Evolutionary conservation across 352 stramenopile genomes (phyloP).

Genomic region (Globisporangium apiculatum): DNA sequence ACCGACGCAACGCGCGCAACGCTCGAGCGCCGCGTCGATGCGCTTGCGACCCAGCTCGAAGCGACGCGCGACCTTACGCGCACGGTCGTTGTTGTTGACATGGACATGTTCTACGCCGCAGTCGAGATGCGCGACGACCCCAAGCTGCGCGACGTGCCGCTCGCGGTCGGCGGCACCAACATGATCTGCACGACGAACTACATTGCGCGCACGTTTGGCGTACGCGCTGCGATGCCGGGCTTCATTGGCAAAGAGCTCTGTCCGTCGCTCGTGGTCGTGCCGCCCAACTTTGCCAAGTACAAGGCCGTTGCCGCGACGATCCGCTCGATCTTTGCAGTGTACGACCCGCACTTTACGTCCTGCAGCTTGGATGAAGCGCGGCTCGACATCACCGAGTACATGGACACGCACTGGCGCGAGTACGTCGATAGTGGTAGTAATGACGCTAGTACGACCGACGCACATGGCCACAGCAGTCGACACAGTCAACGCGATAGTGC

Average conservation of each 20-base stretch:
- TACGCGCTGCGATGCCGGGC: constrained; percentile 94
- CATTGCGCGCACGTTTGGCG: constrained; percentile 89
- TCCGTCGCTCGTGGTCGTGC: constrained; percentile 90
- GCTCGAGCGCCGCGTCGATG: constrained; percentile 35
- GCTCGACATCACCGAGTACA: constrained; percentile 90
- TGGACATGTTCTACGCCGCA: constrained; percentile 97
- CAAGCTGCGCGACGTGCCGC: constrained; percentile 78
- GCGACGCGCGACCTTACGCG: constrained; percentile 40
- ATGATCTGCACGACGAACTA: constrained; percentile 98
- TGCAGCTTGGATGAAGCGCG: constrained; percentile 95
- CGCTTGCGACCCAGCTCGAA: constrained; percentile 45
- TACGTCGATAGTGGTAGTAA: constrained; percentile 18
- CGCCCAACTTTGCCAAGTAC: constrained; percentile 91
- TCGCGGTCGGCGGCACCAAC: constrained; percentile 87
- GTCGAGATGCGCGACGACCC: constrained; percentile 94
- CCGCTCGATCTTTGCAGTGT: constrained; percentile 83
- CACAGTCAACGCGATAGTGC: background rate
- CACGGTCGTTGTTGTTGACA: constrained; percentile 90
- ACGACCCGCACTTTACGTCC: constrained; percentile 89
- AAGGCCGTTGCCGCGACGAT: constrained; percentile 63
- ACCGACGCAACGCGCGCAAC: constrained; percentile 22
- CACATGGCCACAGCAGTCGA: background rate
- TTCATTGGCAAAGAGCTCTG: constrained; percentile 96
- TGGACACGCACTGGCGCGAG: constrained; percentile 49
- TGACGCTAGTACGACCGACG: too few species aligned